These are phyloP conservation scores for Thielaviopsis cerberus DNA, from an alignment of 2,329 filamentous ascomycete species.

Conservation along the genomic window DNA sequence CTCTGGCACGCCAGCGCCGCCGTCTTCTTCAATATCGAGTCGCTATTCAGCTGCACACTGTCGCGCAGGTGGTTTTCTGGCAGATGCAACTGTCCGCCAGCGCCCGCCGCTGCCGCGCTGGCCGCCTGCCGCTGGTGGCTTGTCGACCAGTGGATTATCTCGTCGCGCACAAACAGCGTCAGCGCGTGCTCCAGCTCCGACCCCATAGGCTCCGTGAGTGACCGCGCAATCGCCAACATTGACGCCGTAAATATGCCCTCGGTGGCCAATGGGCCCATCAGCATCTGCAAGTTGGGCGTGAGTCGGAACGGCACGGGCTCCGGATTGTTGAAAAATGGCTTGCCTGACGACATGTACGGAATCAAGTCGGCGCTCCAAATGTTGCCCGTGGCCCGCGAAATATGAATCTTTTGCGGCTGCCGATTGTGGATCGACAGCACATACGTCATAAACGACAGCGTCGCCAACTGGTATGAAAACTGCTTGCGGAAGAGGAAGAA, in stretches of 20 bases:
- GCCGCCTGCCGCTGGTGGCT: slow-evolving; percentile 42
- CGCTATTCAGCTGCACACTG: slow-evolving; percentile 68
- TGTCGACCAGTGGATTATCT: slow-evolving; percentile 95
- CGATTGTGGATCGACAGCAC: slow-evolving; percentile 93
- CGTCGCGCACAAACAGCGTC: slow-evolving; percentile 85
- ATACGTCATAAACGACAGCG: slow-evolving; percentile 96
- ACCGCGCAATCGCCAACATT: slow-evolving; percentile 90
- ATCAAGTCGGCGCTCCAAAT: slow-evolving; percentile 94
- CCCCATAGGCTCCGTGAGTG: slow-evolving; percentile 64
- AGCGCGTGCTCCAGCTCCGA: slow-evolving; percentile 88
- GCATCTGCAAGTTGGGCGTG: slow-evolving; percentile 83
- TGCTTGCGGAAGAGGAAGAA: slow-evolving; percentile 98
- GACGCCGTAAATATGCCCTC: slow-evolving; percentile 93
- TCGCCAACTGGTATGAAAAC: slow-evolving; percentile 87
- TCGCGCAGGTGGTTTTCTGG: slow-evolving; percentile 53
- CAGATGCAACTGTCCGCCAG: slow-evolving; percentile 23
- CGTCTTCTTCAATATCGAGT: slow-evolving; percentile 80
- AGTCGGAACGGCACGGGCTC: slow-evolving; percentile 94
- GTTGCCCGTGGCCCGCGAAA: slow-evolving; percentile 71
- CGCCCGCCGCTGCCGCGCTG: neutral
- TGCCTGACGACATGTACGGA: slow-evolving; percentile 65
- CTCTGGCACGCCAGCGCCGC: slow-evolving; percentile 64
- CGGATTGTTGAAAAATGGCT: slow-evolving; percentile 83
- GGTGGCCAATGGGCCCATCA: slow-evolving; percentile 89
- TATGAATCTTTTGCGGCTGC: slow-evolving; percentile 88